Evolutionary conservation across 441 rosid genomes (phyloP).

Genomic region (Sinapis alba): DNA sequence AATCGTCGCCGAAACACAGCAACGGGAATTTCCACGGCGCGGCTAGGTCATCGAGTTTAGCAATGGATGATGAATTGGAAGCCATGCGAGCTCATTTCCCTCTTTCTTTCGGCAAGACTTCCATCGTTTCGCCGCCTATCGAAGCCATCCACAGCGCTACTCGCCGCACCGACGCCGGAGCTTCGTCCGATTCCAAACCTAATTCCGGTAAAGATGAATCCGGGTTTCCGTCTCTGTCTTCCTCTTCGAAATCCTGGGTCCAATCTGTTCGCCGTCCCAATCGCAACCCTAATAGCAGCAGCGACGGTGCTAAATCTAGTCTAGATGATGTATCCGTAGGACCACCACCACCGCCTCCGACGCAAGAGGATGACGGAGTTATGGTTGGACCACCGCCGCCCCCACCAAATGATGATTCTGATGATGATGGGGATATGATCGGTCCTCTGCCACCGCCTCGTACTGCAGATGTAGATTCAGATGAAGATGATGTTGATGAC

Average conservation of each 20-base stretch:
- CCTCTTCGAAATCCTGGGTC: constrained; percentile 64
- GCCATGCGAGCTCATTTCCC: constrained; percentile 87
- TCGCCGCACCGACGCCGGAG: constrained; percentile 55
- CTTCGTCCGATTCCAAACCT: constrained; percentile 20
- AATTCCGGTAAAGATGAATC: constrained; percentile 13
- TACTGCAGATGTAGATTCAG: constrained; percentile 28
- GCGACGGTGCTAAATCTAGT: constrained; percentile 17
- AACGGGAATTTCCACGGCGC: background rate
- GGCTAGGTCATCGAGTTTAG: background rate
- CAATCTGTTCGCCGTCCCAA: constrained; percentile 43
- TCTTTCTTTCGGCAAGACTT: constrained; percentile 78
- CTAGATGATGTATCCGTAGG: constrained; percentile 43
- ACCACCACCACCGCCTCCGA: constrained; percentile 51
- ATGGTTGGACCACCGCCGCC: constrained; percentile 83
- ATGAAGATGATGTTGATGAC: constrained; percentile 43
- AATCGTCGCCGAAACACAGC: background rate
- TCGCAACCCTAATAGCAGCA: constrained; percentile 46
- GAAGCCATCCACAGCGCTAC: constrained; percentile 82
- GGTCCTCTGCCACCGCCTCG: constrained; percentile 65
- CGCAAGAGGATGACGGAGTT: constrained; percentile 31
- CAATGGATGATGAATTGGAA: constrained; percentile 78
- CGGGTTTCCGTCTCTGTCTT: constrained; percentile 58
- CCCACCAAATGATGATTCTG: constrained; percentile 25
- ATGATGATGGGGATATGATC: constrained; percentile 41
- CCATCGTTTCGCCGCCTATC: constrained; percentile 64